Evolutionary conservation across 106 monocot species (phyloP).

Genomic region (Ottelia alismoides): DNA sequence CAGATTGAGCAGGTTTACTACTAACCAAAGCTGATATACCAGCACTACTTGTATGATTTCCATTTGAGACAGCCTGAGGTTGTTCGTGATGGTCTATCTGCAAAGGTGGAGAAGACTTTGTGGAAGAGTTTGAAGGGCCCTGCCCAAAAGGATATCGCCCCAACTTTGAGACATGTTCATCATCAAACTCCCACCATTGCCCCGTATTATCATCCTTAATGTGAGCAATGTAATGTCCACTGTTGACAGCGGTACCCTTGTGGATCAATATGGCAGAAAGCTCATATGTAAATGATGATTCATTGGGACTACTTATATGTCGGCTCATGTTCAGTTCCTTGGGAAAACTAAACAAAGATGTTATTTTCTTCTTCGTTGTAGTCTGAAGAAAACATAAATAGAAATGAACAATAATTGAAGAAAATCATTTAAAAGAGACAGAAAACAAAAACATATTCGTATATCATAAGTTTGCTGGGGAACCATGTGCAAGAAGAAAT

Average conservation of each 20-base stretch:
- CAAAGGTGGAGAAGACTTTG: slow-evolving; percentile 14
- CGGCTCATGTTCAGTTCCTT: slow-evolving; percentile 51
- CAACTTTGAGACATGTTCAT: slow-evolving; percentile 79
- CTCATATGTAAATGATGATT: slow-evolving; percentile 47
- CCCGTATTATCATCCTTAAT: slow-evolving; percentile 80
- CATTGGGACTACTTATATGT: slow-evolving; percentile 22
- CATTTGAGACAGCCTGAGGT: slow-evolving; percentile 25
- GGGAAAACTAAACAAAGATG: slow-evolving; percentile 83
- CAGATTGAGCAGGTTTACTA: not conserved
- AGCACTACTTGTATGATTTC: slow-evolving; percentile 9
- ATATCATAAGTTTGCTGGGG: too few relatives aligned
- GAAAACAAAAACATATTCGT: too few relatives aligned
- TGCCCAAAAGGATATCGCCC: slow-evolving; percentile 79
- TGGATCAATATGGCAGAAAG: slow-evolving; percentile 93
- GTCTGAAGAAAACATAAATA: slow-evolving; percentile 47
- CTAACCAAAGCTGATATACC: not conserved
- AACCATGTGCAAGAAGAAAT: not conserved
- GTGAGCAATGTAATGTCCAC: slow-evolving; percentile 96
- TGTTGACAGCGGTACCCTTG: slow-evolving; percentile 82
- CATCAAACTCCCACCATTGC: slow-evolving; percentile 99
- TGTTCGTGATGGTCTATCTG: slow-evolving; percentile 3
- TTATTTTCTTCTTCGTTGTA: slow-evolving; percentile 93
- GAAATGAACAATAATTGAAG: too few relatives aligned
- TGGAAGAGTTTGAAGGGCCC: slow-evolving; percentile 19
- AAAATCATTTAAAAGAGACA: too few relatives aligned